Conservation (phyloP, 192 early-diverging fungal genomes). For the Backusella tuberculispora region DNA sequence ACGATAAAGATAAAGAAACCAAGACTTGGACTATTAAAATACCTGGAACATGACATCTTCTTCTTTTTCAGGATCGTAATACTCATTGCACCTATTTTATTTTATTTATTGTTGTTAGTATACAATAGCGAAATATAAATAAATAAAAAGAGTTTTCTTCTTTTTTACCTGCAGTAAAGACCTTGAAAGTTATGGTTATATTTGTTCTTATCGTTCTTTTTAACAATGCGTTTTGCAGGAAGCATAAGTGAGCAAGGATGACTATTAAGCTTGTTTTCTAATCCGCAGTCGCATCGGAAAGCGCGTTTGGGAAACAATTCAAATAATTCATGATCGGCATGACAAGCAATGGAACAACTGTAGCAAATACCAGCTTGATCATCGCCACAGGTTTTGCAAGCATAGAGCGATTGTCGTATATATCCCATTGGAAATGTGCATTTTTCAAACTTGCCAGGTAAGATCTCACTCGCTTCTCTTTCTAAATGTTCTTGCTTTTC, state of each 20-base stretch:
- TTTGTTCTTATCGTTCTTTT: conserved; percentile 66
- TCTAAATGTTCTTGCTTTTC: conserved; percentile 43
- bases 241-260: conserved; percentile 45
- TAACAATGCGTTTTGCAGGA: conserved; percentile 38
- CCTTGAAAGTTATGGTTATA: conserved; percentile 89
- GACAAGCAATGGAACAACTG: conserved; percentile 79
- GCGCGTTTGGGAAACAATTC: conserved; percentile 85
- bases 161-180: conserved; percentile 72
- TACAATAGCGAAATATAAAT: conserved; percentile 57
- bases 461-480: conserved; percentile 54
- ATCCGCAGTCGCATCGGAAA: conserved; percentile 94
- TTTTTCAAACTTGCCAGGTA: conserved; percentile 72
- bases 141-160: not conserved
- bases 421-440: conserved; percentile 79
- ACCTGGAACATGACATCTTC: conserved; percentile 70
- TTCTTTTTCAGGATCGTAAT: conserved; percentile 77
- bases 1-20: not conserved
- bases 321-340: conserved; percentile 76
- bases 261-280: conserved; percentile 46
- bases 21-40: conserved; percentile 8
- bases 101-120: conserved; percentile 65
- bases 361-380: conserved; percentile 69
- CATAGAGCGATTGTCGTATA: conserved; percentile 79
- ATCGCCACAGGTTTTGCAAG: conserved; percentile 76
- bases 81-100: conserved; percentile 64